Evolutionary conservation across 2,329 filamentous ascomycete species (phyloP), one percentile per base, ranked within the genome.

Genomic region (Delphinella strobiligena): DNA sequence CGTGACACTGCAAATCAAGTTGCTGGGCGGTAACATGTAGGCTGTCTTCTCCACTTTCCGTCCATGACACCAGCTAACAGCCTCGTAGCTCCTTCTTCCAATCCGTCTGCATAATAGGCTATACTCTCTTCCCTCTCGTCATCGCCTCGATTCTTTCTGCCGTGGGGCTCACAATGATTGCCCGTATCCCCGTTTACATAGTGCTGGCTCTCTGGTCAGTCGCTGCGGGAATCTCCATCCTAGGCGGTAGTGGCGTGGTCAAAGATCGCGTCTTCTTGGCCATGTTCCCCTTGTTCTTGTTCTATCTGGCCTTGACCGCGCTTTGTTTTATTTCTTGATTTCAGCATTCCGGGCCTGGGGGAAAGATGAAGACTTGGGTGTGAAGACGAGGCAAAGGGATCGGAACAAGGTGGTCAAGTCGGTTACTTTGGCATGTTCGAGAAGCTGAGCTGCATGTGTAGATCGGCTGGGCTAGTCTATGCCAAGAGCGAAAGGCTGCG

Each of bases 1-100:
- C 3, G 91, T 98, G 43, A 98, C 91, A n/a, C 64, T 93, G 56
- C 91, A 98, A 71, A 96, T 98, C 61, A 94, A 93, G 67, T 69
- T 98, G 51, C 65, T 98, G 43, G 91, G 91, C 43, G 91, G 91
- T 34, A 95, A 91, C 67, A 95, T 98, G 89, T 96, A 68, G 63
- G 87, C 75, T 11, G 19, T 27, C 22, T 2, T 17, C 22, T 7
- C 7, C 7, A 4, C 24, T 34, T n/a, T 15, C 5, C 24, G 7
- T 12, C 2, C 19, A 16, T 8, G 4, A n/a, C 9, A 5, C 16
- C n/a, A 19, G 29, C 45, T 61, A 47, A 63, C 59, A 37, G 15
- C 4, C 22, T 14, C 19, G 37, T 57, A 96, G 89, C 54, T 95
- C 91, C 14, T 98, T 98, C 61, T 91, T 93, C 55, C 91, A 98